These are phyloP conservation scores for Myxozyma nipponensis DNA, from an alignment of 805 yeast genomes.

Conservation along the genomic window DNA sequence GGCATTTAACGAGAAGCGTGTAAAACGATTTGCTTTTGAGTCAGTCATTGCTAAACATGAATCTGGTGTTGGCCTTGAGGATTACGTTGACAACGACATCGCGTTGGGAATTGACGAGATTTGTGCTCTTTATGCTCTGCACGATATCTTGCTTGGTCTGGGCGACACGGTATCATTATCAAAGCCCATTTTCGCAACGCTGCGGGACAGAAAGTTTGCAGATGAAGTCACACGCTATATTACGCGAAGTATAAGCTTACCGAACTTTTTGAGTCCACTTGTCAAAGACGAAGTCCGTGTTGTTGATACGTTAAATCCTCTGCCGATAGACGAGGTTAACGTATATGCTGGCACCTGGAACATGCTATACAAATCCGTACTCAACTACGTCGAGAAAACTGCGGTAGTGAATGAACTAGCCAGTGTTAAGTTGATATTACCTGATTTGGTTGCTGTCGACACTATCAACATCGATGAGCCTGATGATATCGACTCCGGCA, in stretches of 20 bases:
- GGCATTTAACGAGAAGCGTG: constrained; percentile 16
- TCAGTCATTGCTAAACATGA: constrained; percentile 8
- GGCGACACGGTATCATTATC: constrained; percentile 15
- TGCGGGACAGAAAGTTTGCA: constrained; percentile 2
- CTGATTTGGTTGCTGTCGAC: not conserved
- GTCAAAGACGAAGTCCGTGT: not conserved
- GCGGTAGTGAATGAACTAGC: not conserved
- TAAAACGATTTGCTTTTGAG: constrained; percentile 21
- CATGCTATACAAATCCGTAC: not conserved
- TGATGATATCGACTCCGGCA: no score
- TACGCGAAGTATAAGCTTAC: not conserved
- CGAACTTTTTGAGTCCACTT: not conserved
- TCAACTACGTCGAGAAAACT: constrained; percentile 3
- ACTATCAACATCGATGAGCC: not conserved
- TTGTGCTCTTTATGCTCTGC: constrained; percentile 14
- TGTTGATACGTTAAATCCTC: not conserved
- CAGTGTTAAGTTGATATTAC: not conserved
- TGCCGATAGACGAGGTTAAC: not conserved
- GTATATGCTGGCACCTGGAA: not conserved
- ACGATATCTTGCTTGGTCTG: not conserved
- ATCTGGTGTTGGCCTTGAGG: constrained; percentile 1
- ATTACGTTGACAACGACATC: constrained; percentile 1
- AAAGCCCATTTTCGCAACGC: constrained; percentile 8
- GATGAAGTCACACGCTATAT: constrained; percentile 1
- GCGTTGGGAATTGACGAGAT: constrained; percentile 20